Percentiles rank a stretch among this genome's conserved stretches.
Conservation (phyloP, 106 monocot genomes). For the Cymbidium sinense region DNA sequence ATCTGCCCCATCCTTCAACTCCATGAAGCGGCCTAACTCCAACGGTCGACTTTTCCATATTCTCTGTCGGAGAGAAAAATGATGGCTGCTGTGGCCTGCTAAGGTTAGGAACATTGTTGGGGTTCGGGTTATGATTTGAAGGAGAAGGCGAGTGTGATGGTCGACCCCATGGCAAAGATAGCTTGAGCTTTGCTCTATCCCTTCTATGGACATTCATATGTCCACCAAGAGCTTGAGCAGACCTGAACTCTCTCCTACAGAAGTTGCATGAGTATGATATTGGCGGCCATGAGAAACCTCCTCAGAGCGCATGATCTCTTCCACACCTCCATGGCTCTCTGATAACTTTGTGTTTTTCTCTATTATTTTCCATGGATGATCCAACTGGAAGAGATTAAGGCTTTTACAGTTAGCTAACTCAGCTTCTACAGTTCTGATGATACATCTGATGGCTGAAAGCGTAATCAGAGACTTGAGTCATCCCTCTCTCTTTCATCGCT, state of each 20-base stretch:
- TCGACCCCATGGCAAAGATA: not conserved
- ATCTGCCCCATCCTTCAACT: no score
- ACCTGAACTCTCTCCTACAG: slow-evolving; percentile 3
- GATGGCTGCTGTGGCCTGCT: not conserved
- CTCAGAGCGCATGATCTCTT: not conserved
- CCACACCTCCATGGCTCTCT: not conserved
- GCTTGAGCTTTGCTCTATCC: slow-evolving; percentile 21
- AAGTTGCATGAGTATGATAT: slow-evolving; percentile 6
- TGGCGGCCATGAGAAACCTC: not conserved
- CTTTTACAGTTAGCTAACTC: no score
- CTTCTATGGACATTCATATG: slow-evolving; percentile 41
- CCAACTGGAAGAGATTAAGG: not conserved
- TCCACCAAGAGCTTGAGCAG: slow-evolving; percentile 1
- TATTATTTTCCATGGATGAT: not conserved
- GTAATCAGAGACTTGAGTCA: no score
- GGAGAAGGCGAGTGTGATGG: not conserved
- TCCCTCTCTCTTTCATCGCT: no score
- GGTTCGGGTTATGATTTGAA: slow-evolving; percentile 1
- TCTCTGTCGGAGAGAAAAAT: not conserved
- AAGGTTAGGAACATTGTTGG: not conserved
- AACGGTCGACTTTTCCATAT: not conserved
- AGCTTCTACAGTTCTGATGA: no score
- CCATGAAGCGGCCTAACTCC: not conserved
- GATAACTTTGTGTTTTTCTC: no score
- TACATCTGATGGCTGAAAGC: no score